phyloP scores from a whole-genome alignment of 768 basidiomycete genomes.

The Boletellus ananiceps region DNA sequence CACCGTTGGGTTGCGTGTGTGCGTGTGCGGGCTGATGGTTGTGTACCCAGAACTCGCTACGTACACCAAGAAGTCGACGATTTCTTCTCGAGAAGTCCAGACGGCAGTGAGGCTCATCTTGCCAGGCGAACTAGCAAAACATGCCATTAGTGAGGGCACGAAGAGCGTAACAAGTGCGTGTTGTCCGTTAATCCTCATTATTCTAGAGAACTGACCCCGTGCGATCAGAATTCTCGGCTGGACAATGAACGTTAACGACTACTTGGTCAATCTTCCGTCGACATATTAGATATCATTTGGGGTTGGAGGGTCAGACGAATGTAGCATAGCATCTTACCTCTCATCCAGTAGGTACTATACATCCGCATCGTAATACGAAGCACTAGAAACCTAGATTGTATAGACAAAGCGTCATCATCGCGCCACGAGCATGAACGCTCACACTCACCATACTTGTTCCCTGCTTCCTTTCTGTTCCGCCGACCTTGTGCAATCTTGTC shows the following conservation, averaged over 20 bases:
- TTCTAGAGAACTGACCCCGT: not conserved
- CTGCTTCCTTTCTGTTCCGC: constrained; percentile 82
- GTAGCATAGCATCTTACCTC: constrained; percentile 23
- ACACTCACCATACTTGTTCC: constrained; percentile 83
- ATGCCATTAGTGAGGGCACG: constrained; percentile 72
- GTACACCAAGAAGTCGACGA: constrained; percentile 70
- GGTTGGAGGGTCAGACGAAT: not conserved
- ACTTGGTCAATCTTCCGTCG: not conserved
- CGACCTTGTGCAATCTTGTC: constrained; percentile 80
- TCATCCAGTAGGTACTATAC: constrained; percentile 17
- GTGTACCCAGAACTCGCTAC: constrained; percentile 49
- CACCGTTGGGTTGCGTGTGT: too few relatives aligned
- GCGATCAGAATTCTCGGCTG: constrained; percentile 26
- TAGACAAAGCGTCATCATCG: not conserved
- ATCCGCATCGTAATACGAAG: constrained; percentile 2
- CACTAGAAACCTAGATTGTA: constrained; percentile 22
- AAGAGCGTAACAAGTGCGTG: constrained; percentile 52
- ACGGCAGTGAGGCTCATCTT: constrained; percentile 66
- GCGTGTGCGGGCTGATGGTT: not conserved
- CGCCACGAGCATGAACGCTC: constrained; percentile 14
- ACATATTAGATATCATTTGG: not conserved
- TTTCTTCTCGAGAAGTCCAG: constrained; percentile 71
- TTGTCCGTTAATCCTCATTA: not conserved
- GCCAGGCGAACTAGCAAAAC: constrained; percentile 69
- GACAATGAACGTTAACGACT: constrained; percentile 1